Evolutionary conservation across 352 stramenopile genomes (phyloP), one percentile per base, ranked within the genome.

Genomic region (Pythium myriotylum): DNA sequence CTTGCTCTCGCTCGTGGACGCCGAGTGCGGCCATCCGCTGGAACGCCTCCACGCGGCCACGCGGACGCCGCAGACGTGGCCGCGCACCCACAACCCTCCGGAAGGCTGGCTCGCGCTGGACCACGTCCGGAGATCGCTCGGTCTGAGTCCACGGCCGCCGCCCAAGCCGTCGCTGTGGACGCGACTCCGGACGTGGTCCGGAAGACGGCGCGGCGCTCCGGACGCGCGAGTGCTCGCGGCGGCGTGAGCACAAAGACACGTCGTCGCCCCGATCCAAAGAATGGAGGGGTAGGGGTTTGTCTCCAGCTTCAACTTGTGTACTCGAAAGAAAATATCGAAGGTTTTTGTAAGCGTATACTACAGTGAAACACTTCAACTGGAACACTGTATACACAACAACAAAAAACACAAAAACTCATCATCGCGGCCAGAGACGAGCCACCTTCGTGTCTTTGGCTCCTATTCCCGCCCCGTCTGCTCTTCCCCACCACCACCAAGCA

Each of bases 41-140:
- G 53, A 60, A 24, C 53, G 53, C 0, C 22, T 60, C 41, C 27
- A 45, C 19, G 41, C 53, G n/a, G 19, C 29, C 41, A 45, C 29
- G 27, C 16, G 17, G 37, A 20, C 37, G 13, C 8, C 13, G 4
- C 37, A 43, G 37, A 17, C 17, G 13, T 43, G 37, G 37, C 8
- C 13, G 13, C 13, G 13, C 7, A 20, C 17, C 37, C 37, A 20
- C 37, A 17, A 43, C 4, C 37, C 37, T 43, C 37, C 37, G 37
- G 13, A 20, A 20, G 37, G 37, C 5, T 43, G 37, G 37, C 13
- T 43, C 37, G 17, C 37, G 17, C 13, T 43, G 37, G 37, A 43
- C 37, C 7, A 43, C 13, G 37, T 20, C 37, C 17, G 13, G 17
- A 43, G 13, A 6, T 7, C 37, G 13, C 37, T 43, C 7, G 37